These are phyloP conservation scores for Sanghuangporus baumii DNA, from an alignment of 1,284 basidiomycete species.

Conservation along the genomic window DNA sequence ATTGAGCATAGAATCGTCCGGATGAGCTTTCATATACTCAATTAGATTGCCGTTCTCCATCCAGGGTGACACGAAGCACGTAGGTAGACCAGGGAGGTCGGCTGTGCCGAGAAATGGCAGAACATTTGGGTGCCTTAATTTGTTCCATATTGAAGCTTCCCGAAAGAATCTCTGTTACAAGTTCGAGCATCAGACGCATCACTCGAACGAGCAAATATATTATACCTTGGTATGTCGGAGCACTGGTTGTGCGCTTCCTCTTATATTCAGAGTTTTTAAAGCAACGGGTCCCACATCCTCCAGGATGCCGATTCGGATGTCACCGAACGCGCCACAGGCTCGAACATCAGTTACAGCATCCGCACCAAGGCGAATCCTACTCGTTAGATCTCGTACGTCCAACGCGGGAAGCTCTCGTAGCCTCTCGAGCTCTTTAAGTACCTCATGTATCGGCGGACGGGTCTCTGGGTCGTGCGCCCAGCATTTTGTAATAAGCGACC, in stretches of 20 bases:
- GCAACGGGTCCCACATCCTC: slow-evolving; percentile 9
- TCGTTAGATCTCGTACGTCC: slow-evolving; percentile 12
- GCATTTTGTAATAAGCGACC: slow-evolving; percentile 10
- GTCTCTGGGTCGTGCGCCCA: slow-evolving; percentile 8
- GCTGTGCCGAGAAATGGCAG: slow-evolving; percentile 17
- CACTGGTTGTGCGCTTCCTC: neutral
- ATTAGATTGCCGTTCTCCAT: slow-evolving; percentile 15
- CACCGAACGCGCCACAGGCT: slow-evolving; percentile 15
- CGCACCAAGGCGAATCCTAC: neutral
- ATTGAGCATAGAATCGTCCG: neutral
- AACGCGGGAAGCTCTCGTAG: slow-evolving; percentile 9
- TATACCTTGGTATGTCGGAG: slow-evolving; percentile 14
- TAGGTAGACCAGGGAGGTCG: slow-evolving; percentile 6
- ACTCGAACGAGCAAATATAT: neutral
- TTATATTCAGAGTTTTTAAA: slow-evolving; percentile 11
- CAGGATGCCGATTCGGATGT: slow-evolving; percentile 7
- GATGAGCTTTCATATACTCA: slow-evolving; percentile 8
- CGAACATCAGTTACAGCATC: neutral
- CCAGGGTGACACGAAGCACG: slow-evolving; percentile 19
- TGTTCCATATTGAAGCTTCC: slow-evolving; percentile 16
- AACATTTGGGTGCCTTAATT: slow-evolving; percentile 16
- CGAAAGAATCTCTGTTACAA: slow-evolving; percentile 12
- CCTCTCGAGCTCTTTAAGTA: slow-evolving; percentile 5
- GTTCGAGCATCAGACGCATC: neutral
- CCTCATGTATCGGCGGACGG: slow-evolving; percentile 6